Evolutionary conservation across 352 stramenopile genomes (phyloP), one percentile per base, ranked within the genome.

Genomic region (Chrysophaeum taylorii): DNA sequence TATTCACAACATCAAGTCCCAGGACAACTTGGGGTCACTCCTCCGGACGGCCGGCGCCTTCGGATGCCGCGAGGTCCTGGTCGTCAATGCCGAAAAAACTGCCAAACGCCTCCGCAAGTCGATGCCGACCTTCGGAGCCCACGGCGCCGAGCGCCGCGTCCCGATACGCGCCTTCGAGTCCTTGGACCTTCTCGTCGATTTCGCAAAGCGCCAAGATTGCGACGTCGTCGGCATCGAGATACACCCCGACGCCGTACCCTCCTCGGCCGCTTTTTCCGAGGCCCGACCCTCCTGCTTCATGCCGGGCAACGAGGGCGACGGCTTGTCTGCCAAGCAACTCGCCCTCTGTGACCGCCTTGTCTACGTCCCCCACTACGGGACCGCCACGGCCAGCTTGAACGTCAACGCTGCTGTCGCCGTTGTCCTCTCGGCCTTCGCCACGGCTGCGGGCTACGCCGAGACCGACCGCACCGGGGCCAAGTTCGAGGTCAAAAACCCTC

Each of bases 221-320:
- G 27, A 39, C 9, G n/a, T 63, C 52, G 7, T 63, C 27, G 52
- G 52, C 52, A 39, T 63, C 52, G 52, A 63, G 52, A 63, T 63
- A 15, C 27, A 63, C 33, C 27, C 36, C 33, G 9, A 4, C 9
- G 52, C 52, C 9, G 52, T 38, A 31, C n/a, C n/a, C n/a, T n/a
- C n/a, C n/a, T 41, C 27, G 9, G 36, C 27, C 52, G 25, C 33
- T 2, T 7, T 12, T 2, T 12, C 52, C 7, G 25, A 63, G 4
- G 52, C 52, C 52, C 48, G 5, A 21, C 48, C 48, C 18, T 7
- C 25, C 7, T 63, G 52, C 52, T 39, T 63, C 25, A 25, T 63
- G 52, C 52, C 52, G 9, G 52, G 52, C 4, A 63, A 63, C 52
- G 52, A 63, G 52, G 52, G 52, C 29, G 25, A 63, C 9, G 52